Evolutionary conservation across 495 filamentous ascomycete species (phyloP).

Genomic region (Penicillium silybi): DNA sequence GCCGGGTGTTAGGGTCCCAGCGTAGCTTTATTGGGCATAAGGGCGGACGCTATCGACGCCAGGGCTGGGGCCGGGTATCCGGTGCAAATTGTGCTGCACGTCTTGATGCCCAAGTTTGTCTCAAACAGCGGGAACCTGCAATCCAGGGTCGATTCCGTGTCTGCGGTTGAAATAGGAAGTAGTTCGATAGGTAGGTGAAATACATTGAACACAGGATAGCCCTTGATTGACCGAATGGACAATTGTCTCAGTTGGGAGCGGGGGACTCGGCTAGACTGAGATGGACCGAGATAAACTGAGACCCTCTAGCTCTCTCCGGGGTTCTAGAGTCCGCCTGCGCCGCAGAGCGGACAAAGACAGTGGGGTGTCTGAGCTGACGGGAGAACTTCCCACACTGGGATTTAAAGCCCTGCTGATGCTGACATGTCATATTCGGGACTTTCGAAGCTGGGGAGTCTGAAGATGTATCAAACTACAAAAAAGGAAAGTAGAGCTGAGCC

Average conservation of each 20-base stretch:
- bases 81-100: neutral
- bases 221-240: neutral
- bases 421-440: neutral
- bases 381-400: neutral
- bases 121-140: neutral
- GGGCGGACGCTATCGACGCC: conserved; percentile 1
- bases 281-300: neutral
- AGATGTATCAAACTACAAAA: neutral
- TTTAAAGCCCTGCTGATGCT: neutral
- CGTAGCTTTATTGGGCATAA: neutral
- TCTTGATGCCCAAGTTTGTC: conserved; percentile 1
- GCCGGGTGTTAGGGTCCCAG: neutral
- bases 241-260: neutral
- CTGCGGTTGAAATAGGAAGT: no score
- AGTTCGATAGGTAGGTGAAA: no score
- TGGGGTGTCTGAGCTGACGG: neutral
- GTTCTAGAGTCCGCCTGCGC: no score
- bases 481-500: neutral
- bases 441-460: no score
- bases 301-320: neutral
- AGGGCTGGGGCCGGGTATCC: neutral
- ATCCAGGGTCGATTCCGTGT: no score
- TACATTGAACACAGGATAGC: no score
- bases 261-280: neutral
- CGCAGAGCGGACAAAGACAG: no score